Evolutionary conservation across 108 stramenopile genomes (phyloP).

Genomic region (Phaeodactylum tricornutum): DNA sequence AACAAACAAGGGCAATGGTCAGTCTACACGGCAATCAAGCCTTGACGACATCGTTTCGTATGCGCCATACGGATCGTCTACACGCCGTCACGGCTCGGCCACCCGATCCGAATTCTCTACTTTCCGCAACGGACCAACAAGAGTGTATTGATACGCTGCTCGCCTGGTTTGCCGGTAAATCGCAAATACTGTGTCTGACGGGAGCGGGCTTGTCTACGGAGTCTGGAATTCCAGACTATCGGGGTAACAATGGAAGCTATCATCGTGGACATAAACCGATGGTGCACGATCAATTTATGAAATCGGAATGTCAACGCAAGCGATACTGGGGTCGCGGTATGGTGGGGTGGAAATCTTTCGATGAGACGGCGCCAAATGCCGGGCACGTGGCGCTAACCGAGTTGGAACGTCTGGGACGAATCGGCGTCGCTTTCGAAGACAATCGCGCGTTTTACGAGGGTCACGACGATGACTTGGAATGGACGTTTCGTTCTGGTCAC

Average conservation of each 20-base stretch:
- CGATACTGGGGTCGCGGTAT: slow-evolving; percentile 95
- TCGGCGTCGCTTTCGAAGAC: slow-evolving; percentile 31
- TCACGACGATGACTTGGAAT: background rate
- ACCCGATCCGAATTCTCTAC: slow-evolving; percentile 12
- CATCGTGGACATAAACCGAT: slow-evolving; percentile 93
- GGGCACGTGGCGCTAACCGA: slow-evolving; percentile 81
- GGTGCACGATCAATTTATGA: slow-evolving; percentile 90
- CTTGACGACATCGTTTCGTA: too few relatives aligned
- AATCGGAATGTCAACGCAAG: slow-evolving; percentile 38
- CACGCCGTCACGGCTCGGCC: too few relatives aligned
- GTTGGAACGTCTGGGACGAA: slow-evolving; percentile 57
- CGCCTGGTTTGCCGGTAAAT: slow-evolving; percentile 36
- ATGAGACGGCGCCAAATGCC: slow-evolving; percentile 11
- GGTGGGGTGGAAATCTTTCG: slow-evolving; percentile 20
- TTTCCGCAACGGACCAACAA: slow-evolving; percentile 6
- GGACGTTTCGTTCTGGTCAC: background rate
- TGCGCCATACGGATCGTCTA: too few relatives aligned
- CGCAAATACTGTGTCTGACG: slow-evolving; percentile 60
- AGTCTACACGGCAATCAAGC: too few relatives aligned
- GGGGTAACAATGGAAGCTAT: slow-evolving; percentile 90
- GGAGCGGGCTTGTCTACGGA: slow-evolving; percentile 95
- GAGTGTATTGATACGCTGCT: slow-evolving; percentile 4
- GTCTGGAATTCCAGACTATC: slow-evolving; percentile 96
- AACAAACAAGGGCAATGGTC: too few relatives aligned
- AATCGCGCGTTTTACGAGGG: background rate